phyloP scores from a whole-genome alignment of 768 basidiomycete species.

The Sporobolomyces phaffii region DNA sequence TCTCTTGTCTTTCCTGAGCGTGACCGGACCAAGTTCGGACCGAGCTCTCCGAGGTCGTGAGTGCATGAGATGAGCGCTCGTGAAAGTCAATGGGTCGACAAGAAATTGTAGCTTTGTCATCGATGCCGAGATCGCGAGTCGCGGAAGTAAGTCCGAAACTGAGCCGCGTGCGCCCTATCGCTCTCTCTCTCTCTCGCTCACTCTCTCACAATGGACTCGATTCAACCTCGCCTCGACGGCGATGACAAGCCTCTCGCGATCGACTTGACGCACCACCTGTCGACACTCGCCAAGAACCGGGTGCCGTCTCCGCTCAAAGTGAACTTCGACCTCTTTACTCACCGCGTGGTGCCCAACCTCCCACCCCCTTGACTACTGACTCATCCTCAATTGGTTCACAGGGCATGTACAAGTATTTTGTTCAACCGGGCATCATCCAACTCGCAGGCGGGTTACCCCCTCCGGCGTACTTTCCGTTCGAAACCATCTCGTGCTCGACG shows the following conservation, averaged over 20 bases:
- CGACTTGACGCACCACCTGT: slow-evolving; percentile 37
- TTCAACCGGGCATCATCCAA: slow-evolving; percentile 49
- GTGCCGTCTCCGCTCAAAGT: slow-evolving; percentile 35
- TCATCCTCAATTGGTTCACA: not conserved
- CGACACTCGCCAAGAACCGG: slow-evolving; percentile 22
- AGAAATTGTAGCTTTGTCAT: no score
- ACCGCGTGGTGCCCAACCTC: not conserved
- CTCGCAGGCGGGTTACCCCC: slow-evolving; percentile 71
- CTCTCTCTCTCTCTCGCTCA: not conserved
- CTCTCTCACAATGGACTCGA: not conserved
- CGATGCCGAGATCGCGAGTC: no score
- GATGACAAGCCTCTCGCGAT: slow-evolving; percentile 24
- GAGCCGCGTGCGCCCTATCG: no score
- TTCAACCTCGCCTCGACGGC: not conserved
- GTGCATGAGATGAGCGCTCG: no score
- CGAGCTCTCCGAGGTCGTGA: no score
- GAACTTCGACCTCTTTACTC: no score
- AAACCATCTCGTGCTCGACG: slow-evolving; percentile 56
- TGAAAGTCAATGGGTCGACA: no score
- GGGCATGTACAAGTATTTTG: slow-evolving; percentile 35
- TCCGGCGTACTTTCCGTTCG: slow-evolving; percentile 56
- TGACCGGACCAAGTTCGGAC: no score
- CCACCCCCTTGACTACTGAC: not conserved
- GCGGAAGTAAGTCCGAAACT: no score
- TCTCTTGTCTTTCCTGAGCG: no score